These are phyloP conservation scores for Xylariaceae sp. DNA, from an alignment of 2,329 filamentous ascomycete genomes.

Conservation along the genomic window DNA sequence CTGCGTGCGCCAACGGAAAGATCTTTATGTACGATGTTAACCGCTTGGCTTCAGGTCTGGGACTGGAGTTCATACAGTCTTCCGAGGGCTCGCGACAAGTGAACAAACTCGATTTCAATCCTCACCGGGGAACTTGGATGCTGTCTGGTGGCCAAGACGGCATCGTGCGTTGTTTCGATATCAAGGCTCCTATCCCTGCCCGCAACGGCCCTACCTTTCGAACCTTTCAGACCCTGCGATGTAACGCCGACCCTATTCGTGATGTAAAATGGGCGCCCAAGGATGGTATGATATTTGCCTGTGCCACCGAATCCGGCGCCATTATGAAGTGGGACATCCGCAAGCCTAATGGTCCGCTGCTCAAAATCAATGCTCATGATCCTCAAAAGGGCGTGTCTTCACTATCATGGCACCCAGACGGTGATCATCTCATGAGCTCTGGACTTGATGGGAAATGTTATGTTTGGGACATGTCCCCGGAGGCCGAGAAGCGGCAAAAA, in stretches of 20 bases:
- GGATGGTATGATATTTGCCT: conserved; percentile 58
- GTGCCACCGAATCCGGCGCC: conserved; percentile 57
- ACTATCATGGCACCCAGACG: conserved; percentile 64
- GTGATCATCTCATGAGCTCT: conserved; percentile 59
- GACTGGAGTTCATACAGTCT: conserved; percentile 52
- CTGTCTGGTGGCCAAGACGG: conserved; percentile 62
- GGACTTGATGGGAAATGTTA: conserved; percentile 57
- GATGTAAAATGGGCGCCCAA: conserved; percentile 62
- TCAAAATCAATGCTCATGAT: conserved; percentile 58
- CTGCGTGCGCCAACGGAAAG: conserved; percentile 58
- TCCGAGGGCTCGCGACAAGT: conserved; percentile 59
- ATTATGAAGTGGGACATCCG: conserved; percentile 61
- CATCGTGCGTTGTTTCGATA: conserved; percentile 57
- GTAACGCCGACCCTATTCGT: conserved; percentile 52
- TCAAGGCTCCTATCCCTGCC: conserved; percentile 44
- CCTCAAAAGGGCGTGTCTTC: conserved; percentile 48
- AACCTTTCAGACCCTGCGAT: conserved; percentile 42
- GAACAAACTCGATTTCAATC: conserved; percentile 59
- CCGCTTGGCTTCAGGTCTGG: conserved; percentile 42
- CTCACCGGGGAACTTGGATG: conserved; percentile 51
- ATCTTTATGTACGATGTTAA: conserved; percentile 60
- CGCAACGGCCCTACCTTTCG: conserved; percentile 48
- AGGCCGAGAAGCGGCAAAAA: conserved; percentile 59
- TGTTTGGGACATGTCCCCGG: conserved; percentile 59
- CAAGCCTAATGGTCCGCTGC: conserved; percentile 46